Conservation (phyloP, 2,329 filamentous ascomycete species). For the Microdochium trichocladiopsis region DNA sequence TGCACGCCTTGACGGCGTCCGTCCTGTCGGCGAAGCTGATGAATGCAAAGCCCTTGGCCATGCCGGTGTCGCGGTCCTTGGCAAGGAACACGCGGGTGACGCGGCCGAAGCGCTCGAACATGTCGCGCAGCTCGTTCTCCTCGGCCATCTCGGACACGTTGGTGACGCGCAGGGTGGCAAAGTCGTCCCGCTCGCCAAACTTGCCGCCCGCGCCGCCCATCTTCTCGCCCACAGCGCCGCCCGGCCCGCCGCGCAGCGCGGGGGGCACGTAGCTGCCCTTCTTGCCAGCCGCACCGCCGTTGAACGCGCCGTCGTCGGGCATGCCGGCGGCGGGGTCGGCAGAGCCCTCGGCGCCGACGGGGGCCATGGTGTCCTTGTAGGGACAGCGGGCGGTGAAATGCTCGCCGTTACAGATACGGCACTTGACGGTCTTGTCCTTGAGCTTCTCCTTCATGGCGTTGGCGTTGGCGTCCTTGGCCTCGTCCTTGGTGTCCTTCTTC, state of each 20-base stretch:
- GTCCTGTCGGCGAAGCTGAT: constrained; percentile 89
- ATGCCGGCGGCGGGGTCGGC: constrained; percentile 50
- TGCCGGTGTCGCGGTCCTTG: constrained; percentile 92
- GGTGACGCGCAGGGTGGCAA: constrained; percentile 93
- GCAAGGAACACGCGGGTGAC: constrained; percentile 97
- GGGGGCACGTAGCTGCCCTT: constrained; percentile 90
- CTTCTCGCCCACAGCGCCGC: constrained; percentile 62
- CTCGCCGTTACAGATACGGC: constrained; percentile 96
- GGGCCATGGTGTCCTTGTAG: constrained; percentile 99
- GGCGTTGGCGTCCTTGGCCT: constrained; percentile 66
- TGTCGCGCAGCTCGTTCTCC: constrained; percentile 88
- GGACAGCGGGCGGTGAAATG: constrained; percentile 99
- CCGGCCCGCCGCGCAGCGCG: constrained; percentile 61
- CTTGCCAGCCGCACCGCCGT: constrained; percentile 54
- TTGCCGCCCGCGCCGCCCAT: constrained; percentile 67
- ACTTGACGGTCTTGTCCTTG: constrained; percentile 99
- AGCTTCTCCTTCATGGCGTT: constrained; percentile 74
- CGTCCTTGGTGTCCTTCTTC: constrained; percentile 82
- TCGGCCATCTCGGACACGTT: constrained; percentile 98
- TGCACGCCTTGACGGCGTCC: constrained; percentile 87
- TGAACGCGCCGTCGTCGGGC: constrained; percentile 38
- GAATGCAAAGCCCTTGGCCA: constrained; percentile 98
- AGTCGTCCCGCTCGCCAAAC: constrained; percentile 87
- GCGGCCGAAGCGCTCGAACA: constrained; percentile 96
- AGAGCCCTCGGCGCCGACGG: constrained; percentile 54